Conservation (phyloP, 805 yeast species). For the Cyberlindnera mississippiensis region DNA sequence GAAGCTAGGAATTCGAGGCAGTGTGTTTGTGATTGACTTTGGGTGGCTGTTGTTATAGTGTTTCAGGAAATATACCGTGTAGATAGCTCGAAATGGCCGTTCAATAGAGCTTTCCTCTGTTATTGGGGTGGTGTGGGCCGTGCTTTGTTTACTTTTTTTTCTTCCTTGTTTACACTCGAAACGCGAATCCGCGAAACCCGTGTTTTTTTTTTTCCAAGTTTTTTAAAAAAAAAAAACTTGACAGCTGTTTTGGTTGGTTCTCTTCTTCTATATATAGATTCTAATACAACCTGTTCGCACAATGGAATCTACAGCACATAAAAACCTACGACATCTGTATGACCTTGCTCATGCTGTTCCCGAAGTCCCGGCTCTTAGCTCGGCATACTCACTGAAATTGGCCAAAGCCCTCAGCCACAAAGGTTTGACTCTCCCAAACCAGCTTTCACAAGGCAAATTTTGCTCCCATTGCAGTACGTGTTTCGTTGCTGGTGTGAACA, state of each 20-base stretch:
- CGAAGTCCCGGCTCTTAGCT: constrained; percentile 12
- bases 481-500: constrained; percentile 29
- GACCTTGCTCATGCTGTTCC: constrained; percentile 17
- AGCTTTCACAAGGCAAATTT: constrained; percentile 8
- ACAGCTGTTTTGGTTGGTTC: no score
- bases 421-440: constrained; percentile 17
- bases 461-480: constrained; percentile 21
- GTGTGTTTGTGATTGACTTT: no score
- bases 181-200: not conserved
- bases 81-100: no score
- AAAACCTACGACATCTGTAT: constrained; percentile 16
- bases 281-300: no score
- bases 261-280: not conserved
- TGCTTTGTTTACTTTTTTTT: not conserved
- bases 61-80: no score
- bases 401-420: constrained; percentile 28
- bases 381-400: constrained; percentile 28
- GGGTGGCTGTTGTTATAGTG: no score
- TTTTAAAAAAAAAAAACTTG: not conserved
- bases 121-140: no score
- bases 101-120: not conserved
- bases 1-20: no score
- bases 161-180: constrained; percentile 1
- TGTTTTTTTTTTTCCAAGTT: not conserved
- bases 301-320: constrained; percentile 9